phyloP scores from a whole-genome alignment of 1,284 basidiomycete species.

The Bondarzewia mesenterica region DNA sequence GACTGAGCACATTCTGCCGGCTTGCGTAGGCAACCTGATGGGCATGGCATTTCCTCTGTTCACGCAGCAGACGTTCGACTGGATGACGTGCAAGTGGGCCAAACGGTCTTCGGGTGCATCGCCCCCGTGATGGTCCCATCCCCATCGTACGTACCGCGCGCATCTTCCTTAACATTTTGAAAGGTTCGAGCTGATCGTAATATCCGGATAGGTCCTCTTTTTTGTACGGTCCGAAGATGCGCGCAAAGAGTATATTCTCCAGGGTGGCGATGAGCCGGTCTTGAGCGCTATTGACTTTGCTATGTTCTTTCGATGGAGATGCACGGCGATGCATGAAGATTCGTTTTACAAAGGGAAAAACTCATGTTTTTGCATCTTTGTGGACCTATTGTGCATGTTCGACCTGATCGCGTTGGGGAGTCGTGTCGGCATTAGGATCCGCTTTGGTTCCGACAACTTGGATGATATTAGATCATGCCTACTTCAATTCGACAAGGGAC shows the following conservation, averaged over 20 bases:
- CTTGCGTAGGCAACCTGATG: constrained; percentile 43
- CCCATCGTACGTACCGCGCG: constrained; percentile 42
- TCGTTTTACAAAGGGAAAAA: no score
- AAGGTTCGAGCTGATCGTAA: background rate
- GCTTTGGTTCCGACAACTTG: no score
- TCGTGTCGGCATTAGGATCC: no score
- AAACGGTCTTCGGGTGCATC: constrained; percentile 60
- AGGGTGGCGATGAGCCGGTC: constrained; percentile 18
- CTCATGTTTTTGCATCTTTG: no score
- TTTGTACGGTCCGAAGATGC: constrained; percentile 53
- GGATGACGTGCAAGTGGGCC: constrained; percentile 60
- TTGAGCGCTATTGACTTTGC: no score
- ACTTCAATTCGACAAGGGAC: no score
- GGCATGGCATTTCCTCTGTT: constrained; percentile 58
- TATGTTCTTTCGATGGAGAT: no score
- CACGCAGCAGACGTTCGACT: constrained; percentile 50
- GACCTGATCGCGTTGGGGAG: no score
- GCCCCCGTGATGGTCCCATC: constrained; percentile 56
- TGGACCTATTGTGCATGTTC: no score
- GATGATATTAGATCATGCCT: no score
- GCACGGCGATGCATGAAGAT: no score
- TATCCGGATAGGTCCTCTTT: constrained; percentile 50
- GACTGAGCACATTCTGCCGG: background rate
- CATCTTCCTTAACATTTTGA: background rate
- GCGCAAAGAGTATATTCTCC: constrained; percentile 53